Evolutionary conservation across 352 stramenopile species (phyloP).

Genomic region (Saprolegnia parasitica): DNA sequence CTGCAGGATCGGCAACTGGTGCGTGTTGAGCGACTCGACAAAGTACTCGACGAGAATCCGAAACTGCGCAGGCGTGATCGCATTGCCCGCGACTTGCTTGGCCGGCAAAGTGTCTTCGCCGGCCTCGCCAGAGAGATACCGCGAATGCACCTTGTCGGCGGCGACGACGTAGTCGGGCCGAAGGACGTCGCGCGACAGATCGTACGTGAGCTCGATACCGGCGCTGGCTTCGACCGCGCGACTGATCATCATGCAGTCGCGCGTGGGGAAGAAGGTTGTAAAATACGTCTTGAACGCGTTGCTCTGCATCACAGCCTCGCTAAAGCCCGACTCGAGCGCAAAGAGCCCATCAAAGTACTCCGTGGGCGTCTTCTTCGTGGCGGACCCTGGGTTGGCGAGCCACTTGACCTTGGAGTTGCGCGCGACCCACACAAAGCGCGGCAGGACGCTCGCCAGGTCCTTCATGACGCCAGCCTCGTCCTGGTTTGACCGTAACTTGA

Average conservation of each 20-base stretch:
- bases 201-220: constrained; percentile 20
- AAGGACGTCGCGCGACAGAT: constrained; percentile 34
- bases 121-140: constrained; percentile 40
- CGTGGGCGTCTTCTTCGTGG: constrained; percentile 43
- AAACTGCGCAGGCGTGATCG: constrained; percentile 42
- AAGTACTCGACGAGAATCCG: constrained; percentile 41
- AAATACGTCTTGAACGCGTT: constrained; percentile 63
- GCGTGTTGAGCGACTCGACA: constrained; percentile 40
- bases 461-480: constrained; percentile 49
- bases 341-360: constrained; percentile 53
- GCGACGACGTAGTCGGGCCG: constrained; percentile 53
- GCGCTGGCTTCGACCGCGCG: constrained; percentile 43
- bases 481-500: constrained; percentile 54
- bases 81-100: constrained; percentile 44
- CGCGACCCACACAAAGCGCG: constrained; percentile 56
- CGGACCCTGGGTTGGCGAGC: constrained; percentile 37
- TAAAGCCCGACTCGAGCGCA: constrained; percentile 49
- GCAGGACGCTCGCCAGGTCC: constrained; percentile 48
- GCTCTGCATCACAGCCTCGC: constrained; percentile 42
- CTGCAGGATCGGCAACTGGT: constrained; percentile 44
- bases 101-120: constrained; percentile 33
- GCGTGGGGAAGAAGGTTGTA: constrained; percentile 40
- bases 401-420: constrained; percentile 71
- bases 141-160: constrained; percentile 44
- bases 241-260: constrained; percentile 46